A percentile compares a stretch with the other conserved stretches of the same genome.
phyloP scores from a whole-genome alignment of 2,329 filamentous ascomycete species.

The Alternaria infectoria region DNA sequence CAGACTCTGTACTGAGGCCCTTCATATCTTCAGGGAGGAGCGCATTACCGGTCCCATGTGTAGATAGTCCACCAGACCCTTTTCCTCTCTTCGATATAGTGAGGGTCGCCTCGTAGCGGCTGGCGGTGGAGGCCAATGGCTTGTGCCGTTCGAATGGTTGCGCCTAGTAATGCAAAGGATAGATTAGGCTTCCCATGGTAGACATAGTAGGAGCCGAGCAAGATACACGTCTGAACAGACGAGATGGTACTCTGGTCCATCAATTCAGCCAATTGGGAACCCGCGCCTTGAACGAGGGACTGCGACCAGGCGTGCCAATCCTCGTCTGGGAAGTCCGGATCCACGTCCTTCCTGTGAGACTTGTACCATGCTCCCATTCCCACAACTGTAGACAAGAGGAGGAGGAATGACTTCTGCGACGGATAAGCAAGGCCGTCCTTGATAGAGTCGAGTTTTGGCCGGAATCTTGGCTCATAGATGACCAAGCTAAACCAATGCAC shows the following conservation, averaged over 20 bases:
- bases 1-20: neutral
- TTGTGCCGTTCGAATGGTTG: conserved; percentile 48
- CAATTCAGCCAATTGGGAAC: conserved; percentile 47
- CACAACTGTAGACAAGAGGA: conserved; percentile 48
- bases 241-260: conserved; percentile 51
- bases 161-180: conserved; percentile 49
- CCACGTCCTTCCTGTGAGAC: conserved; percentile 25
- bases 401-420: conserved; percentile 46
- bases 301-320: conserved; percentile 22
- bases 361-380: conserved; percentile 51
- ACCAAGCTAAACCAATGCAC: conserved; percentile 56
- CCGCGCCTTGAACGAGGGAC: conserved; percentile 35
- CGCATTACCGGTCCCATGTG: conserved; percentile 46
- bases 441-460: conserved; percentile 40
- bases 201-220: conserved; percentile 51
- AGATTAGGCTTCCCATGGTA: conserved; percentile 53
- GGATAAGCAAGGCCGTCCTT: conserved; percentile 38
- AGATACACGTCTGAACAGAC: conserved; percentile 48
- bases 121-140: conserved; percentile 45
- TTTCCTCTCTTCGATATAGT: conserved; percentile 45
- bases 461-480: conserved; percentile 52
- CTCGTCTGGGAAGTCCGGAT: conserved; percentile 8
- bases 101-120: conserved; percentile 27
- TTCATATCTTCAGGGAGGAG: neutral
- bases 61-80: conserved; percentile 54